Base-by-base conservation (phyloP, 306 rosid species). In the Ochetophila trinervis region DNA sequence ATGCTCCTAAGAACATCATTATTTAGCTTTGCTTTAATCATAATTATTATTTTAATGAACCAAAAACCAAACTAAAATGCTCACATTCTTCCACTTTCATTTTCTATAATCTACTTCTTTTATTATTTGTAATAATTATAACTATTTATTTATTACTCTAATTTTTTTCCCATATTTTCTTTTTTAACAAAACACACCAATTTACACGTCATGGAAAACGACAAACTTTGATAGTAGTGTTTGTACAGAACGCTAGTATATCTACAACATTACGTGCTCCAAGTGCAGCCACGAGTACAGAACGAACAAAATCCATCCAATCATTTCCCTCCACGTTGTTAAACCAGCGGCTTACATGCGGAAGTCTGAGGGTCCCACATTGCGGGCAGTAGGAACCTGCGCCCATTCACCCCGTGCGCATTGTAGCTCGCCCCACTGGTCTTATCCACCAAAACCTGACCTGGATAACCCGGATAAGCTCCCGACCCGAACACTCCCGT, bases 331-430 rank as follows among this genome's bases (percentile, higher is more conserved):
- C 53, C 11, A 21, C 66, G 53, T 23, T 2, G 45, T 88, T 76
- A 93, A 50, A 86, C 82, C 8, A 89, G 82, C 0, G 98, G 69
- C 76, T 82, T 93, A 62, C 98, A 93, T 4, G 78, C 72, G 18
- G 84, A 81, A 0, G 77, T 67, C 64, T 79, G 83, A 0, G 98
- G 98, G 86, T 93, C 98, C 97, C 97, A 93, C 98, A 93, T 93
- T 18, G 96, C 98, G 0, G 98, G 98, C 40, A 93, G 21, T 0
- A 93, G 75, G 9, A 20, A 93, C 80, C 53, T 89, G 23, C 97
- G 57, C 13, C 97, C 98, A 16, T 81, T 86, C 1, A 34, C 75
- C 8, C 98, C 97, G 15, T 79, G 11, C 1, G 90, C 98, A 57
- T 93, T 93, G 77, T 71, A 93, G 67, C 98, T 89, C 30, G 97